Conservation (phyloP, 495 filamentous ascomycete species). For the Xylaria intraflava region DNA sequence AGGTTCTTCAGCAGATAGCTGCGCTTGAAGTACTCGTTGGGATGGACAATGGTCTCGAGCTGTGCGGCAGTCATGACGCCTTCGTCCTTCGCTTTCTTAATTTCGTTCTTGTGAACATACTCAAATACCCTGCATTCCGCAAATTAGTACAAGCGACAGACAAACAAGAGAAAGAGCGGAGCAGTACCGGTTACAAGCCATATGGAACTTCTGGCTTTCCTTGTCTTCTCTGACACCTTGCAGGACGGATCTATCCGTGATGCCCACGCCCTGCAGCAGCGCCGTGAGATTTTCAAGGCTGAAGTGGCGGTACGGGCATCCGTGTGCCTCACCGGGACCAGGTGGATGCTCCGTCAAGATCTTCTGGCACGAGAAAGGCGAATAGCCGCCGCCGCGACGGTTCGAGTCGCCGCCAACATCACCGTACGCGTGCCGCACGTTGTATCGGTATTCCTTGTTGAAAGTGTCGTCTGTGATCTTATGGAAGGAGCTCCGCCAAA, state of each 20-base stretch:
- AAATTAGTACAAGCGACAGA: neutral
- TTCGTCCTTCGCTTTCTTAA: conserved; percentile 83
- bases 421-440: conserved; percentile 86
- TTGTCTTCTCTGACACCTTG: conserved; percentile 82
- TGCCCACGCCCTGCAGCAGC: conserved; percentile 64
- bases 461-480: conserved; percentile 84
- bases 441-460: conserved; percentile 96
- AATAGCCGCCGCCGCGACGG: conserved; percentile 75
- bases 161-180: neutral
- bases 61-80: conserved; percentile 69
- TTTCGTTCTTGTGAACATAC: conserved; percentile 71
- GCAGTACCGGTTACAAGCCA: conserved; percentile 78
- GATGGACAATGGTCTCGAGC: conserved; percentile 92
- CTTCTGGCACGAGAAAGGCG: conserved; percentile 88
- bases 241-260: conserved; percentile 70
- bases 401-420: conserved; percentile 92
- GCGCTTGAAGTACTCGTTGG: conserved; percentile 95
- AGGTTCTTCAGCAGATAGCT: conserved; percentile 81
- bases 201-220: conserved; percentile 80
- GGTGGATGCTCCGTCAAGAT: conserved; percentile 82
- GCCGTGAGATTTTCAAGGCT: conserved; percentile 73
- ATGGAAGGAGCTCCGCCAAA: conserved; percentile 84
- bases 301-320: conserved; percentile 94
- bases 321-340: conserved; percentile 77
- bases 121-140: conserved; percentile 66